Base-by-base conservation (phyloP, 352 stramenopile species). In the Pythium scleroteichum region DNA sequence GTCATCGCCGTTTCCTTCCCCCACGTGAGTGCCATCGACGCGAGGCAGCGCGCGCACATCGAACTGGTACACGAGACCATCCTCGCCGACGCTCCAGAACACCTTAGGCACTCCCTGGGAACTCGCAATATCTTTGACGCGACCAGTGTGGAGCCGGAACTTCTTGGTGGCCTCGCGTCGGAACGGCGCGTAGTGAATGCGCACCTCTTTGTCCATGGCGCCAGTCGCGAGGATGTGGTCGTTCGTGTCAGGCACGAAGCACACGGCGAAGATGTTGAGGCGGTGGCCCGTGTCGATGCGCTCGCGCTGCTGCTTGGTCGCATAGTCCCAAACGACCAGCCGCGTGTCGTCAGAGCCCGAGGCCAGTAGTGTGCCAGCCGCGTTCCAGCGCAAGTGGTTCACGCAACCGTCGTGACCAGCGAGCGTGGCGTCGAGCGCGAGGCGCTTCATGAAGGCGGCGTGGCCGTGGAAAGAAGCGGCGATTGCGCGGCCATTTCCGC, bases 181-280 rank as follows among this genome's bases (percentile, higher is more conserved):
- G 64, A 95, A 96, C 33, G 87, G 88, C 46, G 84, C 83, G 47
- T 92, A 94, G 56, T 96, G 87, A 44, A 97, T 75, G 17, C 86
- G 85, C 14, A 97, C 89, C 58, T 95, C 79, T 20, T 79, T 85
- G 69, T 94, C 85, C 83, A 92, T 92, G 0, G 82, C 85, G 7
- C 78, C 81, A 4, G 85, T 86, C 2, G 82, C 85, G 48, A 94
- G 64, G 40, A 94, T 82, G 56, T 94, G 76, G 69, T 92, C 80
- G 64, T 92, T 82, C 1, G 82, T 91, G 45, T 74, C 73, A 2
- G 83, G 82, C 50, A 97, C 77, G 64, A 97, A 94, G 64, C 85
- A 87, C 13, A 95, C 84, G 5, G 82, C 82, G 64, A 97, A 96
- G 50, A 97, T 94, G 60, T 96, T 97, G 59, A 87, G 73, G 0